Evolutionary conservation across 495 filamentous ascomycete species (phyloP), one percentile per base, ranked within the genome.

Genomic region (Letharia columbiana): DNA sequence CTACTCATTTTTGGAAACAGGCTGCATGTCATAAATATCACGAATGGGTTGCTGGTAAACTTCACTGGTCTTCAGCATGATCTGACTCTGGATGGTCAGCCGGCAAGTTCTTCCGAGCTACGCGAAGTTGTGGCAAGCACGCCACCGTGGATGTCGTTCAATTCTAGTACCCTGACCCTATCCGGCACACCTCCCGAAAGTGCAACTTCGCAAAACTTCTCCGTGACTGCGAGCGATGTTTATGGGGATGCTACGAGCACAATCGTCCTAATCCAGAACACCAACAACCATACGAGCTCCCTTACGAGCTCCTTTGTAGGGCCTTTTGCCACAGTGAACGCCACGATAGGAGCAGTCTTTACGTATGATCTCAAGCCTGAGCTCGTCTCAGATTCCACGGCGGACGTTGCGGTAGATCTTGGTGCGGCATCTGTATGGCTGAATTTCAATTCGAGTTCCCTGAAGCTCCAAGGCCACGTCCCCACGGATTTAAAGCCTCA

Each of bases 71-170:
- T 93, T 35, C 72, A 68, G 13, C 73, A 76, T 12, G 74, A 77
- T 18, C 75, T 96, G 33, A 81, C 81, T 44, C 74, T 94, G 23
- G 89, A 96, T 74, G 85, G 82, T 33, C 73, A 78, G 42, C 76
- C 78, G 3, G 74, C 85, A 35, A 73, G 70, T 3, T 65, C 71
- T 23, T 77, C 78, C 0, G 77, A 84, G 57, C 61, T 91, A 39
- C 71, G 69, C 9, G 74, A 80, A 4, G 77, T 85, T 17, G 73
- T 79, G 9, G 81, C 83, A 2, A 74, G 83, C 41, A 70, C 83
- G 0, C 90, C 91, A 1, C 60, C 78, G 11, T 96, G 92, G 92
- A 72, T 95, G 47, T 79, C 80, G 11, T 80, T 94, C 52, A 82
- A 95, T 68, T 76, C 82, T 17, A 65, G 77, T n/a, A 84, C 84